Evolutionary conservation across 75 land plant species (phyloP), one percentile per base, ranked within the genome.

Genomic region (Azolla pinnata): DNA sequence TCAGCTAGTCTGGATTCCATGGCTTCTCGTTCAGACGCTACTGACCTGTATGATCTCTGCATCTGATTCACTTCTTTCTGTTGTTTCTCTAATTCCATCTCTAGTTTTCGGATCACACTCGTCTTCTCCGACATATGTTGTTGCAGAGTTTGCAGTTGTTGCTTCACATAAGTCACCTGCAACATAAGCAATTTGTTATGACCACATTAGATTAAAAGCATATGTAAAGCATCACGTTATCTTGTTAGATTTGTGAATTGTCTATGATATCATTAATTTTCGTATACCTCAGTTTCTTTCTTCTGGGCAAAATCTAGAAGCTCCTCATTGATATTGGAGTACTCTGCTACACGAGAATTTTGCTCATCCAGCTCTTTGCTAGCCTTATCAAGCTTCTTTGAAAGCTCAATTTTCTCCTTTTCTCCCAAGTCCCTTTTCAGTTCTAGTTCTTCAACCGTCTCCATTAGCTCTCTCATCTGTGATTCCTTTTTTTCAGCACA

Each of bases 221-320:
- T 25, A 24, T 7, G 12, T 5, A n/a, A n/a, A n/a, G n/a, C n/a
- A n/a, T n/a, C n/a, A n/a, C n/a, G n/a, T n/a, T n/a, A n/a, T n/a
- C n/a, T n/a, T n/a, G n/a, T n/a, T n/a, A n/a, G n/a, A n/a, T n/a
- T n/a, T n/a, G n/a, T n/a, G n/a, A n/a, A n/a, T n/a, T n/a, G n/a
- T n/a, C n/a, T n/a, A n/a, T n/a, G n/a, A n/a, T n/a, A n/a, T n/a
- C n/a, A n/a, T n/a, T n/a, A n/a, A n/a, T n/a, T n/a, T n/a, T n/a
- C n/a, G n/a, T n/a, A n/a, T 23, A 60, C 62, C 62, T 60, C 62
- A 19, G 18, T 44, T 40, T 60, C 62, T 25, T 60, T 60, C 44
- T 29, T 29, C 17, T 60, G 62, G 3, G 62, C 62, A 60, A 60
- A 60, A 12, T 38, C 47, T 28, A 60, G 44, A 60, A 60, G 62